Conservation (phyloP, 2,329 filamentous ascomycete genomes). For the Lithohypha guttulata region DNA sequence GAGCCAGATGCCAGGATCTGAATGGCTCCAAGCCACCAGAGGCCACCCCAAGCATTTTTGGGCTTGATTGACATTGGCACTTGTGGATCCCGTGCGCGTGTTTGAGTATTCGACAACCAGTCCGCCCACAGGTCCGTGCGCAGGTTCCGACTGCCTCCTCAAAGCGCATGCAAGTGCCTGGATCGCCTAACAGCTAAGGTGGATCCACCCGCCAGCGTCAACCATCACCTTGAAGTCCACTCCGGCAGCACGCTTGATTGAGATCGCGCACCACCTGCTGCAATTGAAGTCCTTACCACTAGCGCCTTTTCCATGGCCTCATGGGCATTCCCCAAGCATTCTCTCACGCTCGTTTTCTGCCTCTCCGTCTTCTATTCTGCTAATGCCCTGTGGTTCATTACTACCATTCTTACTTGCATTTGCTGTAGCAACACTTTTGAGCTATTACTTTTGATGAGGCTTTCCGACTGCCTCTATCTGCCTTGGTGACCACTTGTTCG, state of each 20-base stretch:
- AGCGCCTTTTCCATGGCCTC: constrained; percentile 6
- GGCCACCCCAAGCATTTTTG: constrained; percentile 8
- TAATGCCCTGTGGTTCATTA: constrained; percentile 1
- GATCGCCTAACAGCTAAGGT: constrained; percentile 4
- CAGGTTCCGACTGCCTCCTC: too few species aligned
- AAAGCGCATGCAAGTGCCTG: not conserved
- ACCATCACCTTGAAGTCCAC: constrained; percentile 3
- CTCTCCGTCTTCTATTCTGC: constrained; percentile 3
- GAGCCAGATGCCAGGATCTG: not conserved
- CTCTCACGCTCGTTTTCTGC: constrained; percentile 8
- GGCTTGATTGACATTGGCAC: constrained; percentile 7
- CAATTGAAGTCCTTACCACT: constrained; percentile 7
- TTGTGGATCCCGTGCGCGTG: constrained; percentile 1
- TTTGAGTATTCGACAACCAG: constrained; percentile 3
- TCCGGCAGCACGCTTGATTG: constrained; percentile 8
- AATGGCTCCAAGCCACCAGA: not conserved
- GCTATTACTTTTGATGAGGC: too few species aligned
- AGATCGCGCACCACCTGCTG: constrained; percentile 5
- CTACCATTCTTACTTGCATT: constrained; percentile 6
- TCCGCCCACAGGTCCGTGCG: constrained; percentile 3
- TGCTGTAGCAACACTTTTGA: not conserved
- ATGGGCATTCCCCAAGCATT: constrained; percentile 9
- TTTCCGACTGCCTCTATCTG: too few species aligned
- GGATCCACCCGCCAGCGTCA: constrained; percentile 3
- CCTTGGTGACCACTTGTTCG: not conserved